Evolutionary conservation across 1,284 basidiomycete genomes (phyloP).

Genomic region (Ustanciosporium gigantosporum): DNA sequence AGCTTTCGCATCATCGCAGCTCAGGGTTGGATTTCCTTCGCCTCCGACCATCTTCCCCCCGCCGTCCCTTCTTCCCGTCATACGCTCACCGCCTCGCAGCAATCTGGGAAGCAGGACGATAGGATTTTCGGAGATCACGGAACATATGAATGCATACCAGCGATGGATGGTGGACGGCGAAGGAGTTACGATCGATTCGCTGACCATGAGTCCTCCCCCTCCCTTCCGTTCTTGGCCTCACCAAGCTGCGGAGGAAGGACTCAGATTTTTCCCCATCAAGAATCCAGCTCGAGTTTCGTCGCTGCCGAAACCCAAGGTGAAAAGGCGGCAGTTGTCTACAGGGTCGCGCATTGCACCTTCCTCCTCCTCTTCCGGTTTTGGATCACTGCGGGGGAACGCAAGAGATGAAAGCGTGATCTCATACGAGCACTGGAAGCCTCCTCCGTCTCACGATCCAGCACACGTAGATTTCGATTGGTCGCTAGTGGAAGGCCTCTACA

Average conservation of each 20-base stretch:
- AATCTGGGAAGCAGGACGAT: constrained; percentile 9
- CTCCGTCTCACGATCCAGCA: constrained; percentile 30
- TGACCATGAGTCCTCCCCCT: constrained; percentile 38
- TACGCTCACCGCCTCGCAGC: constrained; percentile 20
- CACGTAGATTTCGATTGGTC: constrained; percentile 43
- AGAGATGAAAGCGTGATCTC: background rate
- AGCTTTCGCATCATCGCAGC: constrained; percentile 3
- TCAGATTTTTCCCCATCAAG: constrained; percentile 11
- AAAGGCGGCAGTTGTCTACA: too few relatives aligned
- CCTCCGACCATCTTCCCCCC: constrained; percentile 39
- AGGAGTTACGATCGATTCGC: constrained; percentile 13
- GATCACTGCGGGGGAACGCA: background rate
- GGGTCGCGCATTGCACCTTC: too few relatives aligned
- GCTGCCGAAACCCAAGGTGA: constrained; percentile 1
- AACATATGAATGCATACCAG: constrained; percentile 5
- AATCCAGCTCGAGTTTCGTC: background rate
- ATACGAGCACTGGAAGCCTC: constrained; percentile 11
- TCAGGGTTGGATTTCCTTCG: constrained; percentile 6
- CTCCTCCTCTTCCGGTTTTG: too few relatives aligned
- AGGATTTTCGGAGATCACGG: constrained; percentile 18
- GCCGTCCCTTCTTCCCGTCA: constrained; percentile 29
- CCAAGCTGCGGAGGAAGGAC: constrained; percentile 9
- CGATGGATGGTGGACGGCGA: constrained; percentile 27
- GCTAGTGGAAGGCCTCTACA: constrained; percentile 36
- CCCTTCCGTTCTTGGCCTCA: constrained; percentile 35